These are phyloP conservation scores for Solanum lycopersicoides DNA, from an alignment of 257 asterid genomes.

Conservation along the genomic window DNA sequence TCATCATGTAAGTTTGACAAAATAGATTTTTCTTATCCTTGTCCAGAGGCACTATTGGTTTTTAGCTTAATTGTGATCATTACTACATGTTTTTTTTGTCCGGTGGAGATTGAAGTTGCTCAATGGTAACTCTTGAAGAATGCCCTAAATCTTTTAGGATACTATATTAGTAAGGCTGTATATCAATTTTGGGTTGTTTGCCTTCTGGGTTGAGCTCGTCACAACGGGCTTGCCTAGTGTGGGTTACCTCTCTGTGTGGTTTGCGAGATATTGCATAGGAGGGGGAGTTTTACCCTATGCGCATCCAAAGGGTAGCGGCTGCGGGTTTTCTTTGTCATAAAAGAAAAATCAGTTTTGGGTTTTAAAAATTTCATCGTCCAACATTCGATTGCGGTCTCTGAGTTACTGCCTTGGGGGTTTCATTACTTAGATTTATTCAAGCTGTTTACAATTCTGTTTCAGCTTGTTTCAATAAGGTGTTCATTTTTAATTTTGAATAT, in stretches of 20 bases:
- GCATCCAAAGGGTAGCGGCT: no score
- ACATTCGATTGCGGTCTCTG: not conserved
- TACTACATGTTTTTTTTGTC: not conserved
- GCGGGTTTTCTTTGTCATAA: no score
- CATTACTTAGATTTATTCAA: no score
- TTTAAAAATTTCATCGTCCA: not conserved
- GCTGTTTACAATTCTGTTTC: not conserved
- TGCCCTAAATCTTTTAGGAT: not conserved
- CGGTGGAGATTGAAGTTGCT: not conserved
- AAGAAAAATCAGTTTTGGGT: not conserved
- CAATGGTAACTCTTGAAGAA: not conserved
- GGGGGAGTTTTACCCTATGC: no score
- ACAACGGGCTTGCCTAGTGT: no score
- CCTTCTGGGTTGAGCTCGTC: no score
- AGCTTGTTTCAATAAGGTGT: not conserved
- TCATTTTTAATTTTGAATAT: not conserved
- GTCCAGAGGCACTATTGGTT: not conserved
- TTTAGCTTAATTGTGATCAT: not conserved
- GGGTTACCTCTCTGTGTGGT: no score
- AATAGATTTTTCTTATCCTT: not conserved
- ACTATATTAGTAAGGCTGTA: not conserved
- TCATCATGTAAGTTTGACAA: slow-evolving; percentile 43
- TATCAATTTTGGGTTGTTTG: not conserved
- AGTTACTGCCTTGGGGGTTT: not conserved
- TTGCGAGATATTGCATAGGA: no score